phyloP scores from a whole-genome alignment of 2,329 filamentous ascomycete species.

The Pseudogymnoascus sp. region DNA sequence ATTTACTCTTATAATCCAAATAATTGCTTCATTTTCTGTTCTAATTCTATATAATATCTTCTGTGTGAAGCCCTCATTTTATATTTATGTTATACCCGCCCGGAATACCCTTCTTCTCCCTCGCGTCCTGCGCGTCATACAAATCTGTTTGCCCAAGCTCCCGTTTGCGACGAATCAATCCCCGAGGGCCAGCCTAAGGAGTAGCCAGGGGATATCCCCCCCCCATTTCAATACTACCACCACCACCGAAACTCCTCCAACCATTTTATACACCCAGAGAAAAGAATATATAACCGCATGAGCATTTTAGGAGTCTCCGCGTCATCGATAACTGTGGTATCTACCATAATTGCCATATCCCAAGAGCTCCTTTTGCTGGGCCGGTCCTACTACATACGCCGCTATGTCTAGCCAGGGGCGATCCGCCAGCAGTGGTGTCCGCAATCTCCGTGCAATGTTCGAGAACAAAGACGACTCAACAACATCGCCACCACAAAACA shows the following conservation, averaged over 20 bases:
- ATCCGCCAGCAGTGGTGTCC: slow-evolving; percentile 31
- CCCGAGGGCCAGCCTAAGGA: not conserved
- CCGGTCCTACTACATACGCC: not conserved
- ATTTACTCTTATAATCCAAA: not conserved
- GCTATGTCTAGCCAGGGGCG: slow-evolving; percentile 11
- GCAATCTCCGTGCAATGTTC: slow-evolving; percentile 73
- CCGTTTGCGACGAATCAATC: not conserved
- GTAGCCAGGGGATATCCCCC: not conserved
- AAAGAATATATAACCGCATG: not conserved
- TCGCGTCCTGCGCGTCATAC: not conserved
- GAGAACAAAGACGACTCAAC: slow-evolving; percentile 61
- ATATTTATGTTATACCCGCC: not conserved
- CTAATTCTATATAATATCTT: not conserved
- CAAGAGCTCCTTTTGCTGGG: not conserved
- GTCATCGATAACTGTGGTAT: slow-evolving; percentile 1
- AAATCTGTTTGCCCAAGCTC: not conserved
- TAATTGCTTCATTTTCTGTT: not conserved
- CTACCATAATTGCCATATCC: not conserved
- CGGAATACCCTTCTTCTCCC: not conserved
- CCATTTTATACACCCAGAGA: not conserved
- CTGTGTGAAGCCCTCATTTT: not conserved
- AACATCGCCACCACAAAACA: slow-evolving; percentile 40
- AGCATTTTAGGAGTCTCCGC: not conserved
- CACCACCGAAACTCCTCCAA: not conserved
- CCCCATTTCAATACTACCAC: not conserved